Percentiles rank a stretch among this genome's conserved stretches.
phyloP scores from a whole-genome alignment of 306 rosid genomes.

The Phaseolus lunatus region DNA sequence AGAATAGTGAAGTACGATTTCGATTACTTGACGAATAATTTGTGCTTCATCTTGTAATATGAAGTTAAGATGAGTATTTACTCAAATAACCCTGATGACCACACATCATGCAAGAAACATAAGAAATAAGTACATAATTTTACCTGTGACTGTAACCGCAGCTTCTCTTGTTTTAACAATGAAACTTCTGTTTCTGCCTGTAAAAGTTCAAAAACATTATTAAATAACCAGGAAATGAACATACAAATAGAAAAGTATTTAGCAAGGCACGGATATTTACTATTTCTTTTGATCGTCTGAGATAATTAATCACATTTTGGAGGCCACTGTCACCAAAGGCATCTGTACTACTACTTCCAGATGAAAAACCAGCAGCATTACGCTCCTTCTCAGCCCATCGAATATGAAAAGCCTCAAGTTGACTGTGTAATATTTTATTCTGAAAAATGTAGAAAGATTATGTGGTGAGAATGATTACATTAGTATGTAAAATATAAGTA shows the following conservation, averaged over 20 bases:
- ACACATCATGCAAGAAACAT: neutral
- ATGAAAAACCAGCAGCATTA: conserved; percentile 66
- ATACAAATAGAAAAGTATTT: neutral
- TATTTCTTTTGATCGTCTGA: conserved; percentile 90
- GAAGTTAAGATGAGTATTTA: neutral
- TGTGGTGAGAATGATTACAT: conserved; percentile 19
- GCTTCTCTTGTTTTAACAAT: conserved; percentile 81
- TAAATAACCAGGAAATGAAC: conserved; percentile 14
- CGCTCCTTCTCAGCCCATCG: conserved; percentile 90
- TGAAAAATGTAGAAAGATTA: conserved; percentile 43
- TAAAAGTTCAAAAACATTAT: conserved; percentile 37
- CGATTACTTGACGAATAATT: neutral
- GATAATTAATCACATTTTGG: conserved; percentile 82
- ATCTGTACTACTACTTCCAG: conserved; percentile 56
- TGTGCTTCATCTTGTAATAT: neutral
- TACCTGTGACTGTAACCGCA: conserved; percentile 89
- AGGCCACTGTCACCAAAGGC: conserved; percentile 64
- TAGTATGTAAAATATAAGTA: neutral
- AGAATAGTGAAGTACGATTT: neutral
- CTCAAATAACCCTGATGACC: neutral
- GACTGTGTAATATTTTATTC: conserved; percentile 89
- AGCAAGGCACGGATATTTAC: conserved; percentile 53
- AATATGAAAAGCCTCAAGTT: conserved; percentile 93
- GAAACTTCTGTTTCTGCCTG: conserved; percentile 97
- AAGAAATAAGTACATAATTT: conserved; percentile 27